Evolutionary conservation across 2,329 filamentous ascomycete genomes (phyloP), one percentile per base, ranked within the genome.

Genomic region (Arthroderma sp.): DNA sequence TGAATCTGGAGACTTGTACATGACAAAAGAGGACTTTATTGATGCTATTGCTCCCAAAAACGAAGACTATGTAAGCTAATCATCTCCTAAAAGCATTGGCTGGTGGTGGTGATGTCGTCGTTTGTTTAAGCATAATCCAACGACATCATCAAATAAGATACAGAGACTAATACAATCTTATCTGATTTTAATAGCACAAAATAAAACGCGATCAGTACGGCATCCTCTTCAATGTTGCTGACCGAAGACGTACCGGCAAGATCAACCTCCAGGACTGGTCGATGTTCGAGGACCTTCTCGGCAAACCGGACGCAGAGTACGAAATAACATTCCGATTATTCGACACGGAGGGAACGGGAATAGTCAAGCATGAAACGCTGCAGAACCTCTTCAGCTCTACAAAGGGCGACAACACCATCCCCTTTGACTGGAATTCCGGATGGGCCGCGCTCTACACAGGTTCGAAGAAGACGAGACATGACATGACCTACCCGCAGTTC

Each of bases 271-370:
- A 83, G 60, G 93, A 98, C 75, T 98, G 91, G 90, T 84, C 81
- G 51, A 86, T 87, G 62, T 98, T 97, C 73, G 88, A 96, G 76
- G 94, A 95, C 76, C 81, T 98, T 62, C 84, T 98, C 59, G 80
- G 81, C 64, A 97, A 96, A 75, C 87, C 93, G 61, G 93, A 97
- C 69, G 93, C 93, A 71, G 93, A 98, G 76, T 98, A 98, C 75
- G 91, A 97, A 73, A 95, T 98, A 66, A 91, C 93, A 15, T 98
- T 97, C 76, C 88, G 93, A 66, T 81, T 98, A 57, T 98, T 98
- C 74, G 91, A 97, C 69, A 80, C 88, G 65, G 84, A 91, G 55
- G 82, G 87, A 61, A 87, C 83, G 19, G 93, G 93, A 60, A 81
- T 81, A 53, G 89, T 98, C 67, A 91, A 91, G 71, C 95, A 91